These are phyloP conservation scores for Chondrostereum purpureum DNA, from an alignment of 1,284 basidiomycete genomes.

Conservation along the genomic window DNA sequence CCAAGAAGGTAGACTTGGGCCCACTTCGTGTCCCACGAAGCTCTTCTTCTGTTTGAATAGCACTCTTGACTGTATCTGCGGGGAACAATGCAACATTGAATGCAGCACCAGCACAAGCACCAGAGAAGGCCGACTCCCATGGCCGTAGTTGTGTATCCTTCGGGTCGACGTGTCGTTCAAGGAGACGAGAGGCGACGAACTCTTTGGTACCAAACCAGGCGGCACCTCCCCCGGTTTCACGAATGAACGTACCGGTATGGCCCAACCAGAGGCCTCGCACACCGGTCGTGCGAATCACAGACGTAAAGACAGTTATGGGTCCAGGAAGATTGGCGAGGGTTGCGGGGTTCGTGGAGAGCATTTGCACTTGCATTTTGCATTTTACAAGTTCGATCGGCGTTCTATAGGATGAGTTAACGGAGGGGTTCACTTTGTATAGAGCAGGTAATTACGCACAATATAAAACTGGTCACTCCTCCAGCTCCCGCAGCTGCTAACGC, in stretches of 20 bases:
- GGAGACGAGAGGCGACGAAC: conserved; percentile 54
- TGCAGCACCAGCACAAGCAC: conserved; percentile 81
- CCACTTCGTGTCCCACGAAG: not conserved
- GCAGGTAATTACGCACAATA: conserved; percentile 73
- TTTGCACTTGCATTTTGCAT: conserved; percentile 98
- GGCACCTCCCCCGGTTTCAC: conserved; percentile 87
- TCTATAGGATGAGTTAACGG: conserved; percentile 29
- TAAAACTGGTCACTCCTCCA: conserved; percentile 79
- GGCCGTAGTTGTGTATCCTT: conserved; percentile 43
- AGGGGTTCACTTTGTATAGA: conserved; percentile 2
- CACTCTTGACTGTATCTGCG: conserved; percentile 91
- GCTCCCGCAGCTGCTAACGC: conserved; percentile 81
- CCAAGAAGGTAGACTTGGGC: conserved; percentile 51
- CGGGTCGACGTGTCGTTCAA: conserved; percentile 35
- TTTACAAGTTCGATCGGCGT: conserved; percentile 96
- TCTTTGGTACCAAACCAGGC: conserved; percentile 95
- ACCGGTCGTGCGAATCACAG: conserved; percentile 50
- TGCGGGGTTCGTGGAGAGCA: conserved; percentile 33
- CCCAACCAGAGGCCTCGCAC: conserved; percentile 90
- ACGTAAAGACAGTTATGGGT: conserved; percentile 14
- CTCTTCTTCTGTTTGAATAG: conserved; percentile 88
- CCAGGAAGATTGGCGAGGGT: conserved; percentile 5
- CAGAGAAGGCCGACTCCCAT: conserved; percentile 81
- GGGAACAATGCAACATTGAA: conserved; percentile 89
- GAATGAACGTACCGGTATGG: conserved; percentile 89